These are phyloP conservation scores for Pichia sp. DNA, from an alignment of 1,139 yeast genomes.

Conservation along the genomic window DNA sequence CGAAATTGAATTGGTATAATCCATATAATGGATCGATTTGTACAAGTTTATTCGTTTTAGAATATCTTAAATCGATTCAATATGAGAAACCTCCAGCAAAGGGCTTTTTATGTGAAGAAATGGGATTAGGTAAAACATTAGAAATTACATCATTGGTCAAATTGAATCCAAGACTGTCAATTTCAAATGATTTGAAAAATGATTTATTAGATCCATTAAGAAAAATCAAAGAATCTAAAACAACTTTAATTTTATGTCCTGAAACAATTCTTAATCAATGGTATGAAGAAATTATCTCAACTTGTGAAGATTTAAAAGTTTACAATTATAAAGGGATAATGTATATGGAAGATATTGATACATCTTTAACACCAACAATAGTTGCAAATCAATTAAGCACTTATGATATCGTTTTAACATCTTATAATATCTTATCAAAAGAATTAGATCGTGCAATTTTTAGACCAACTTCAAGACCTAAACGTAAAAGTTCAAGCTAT, in stretches of 20 bases:
- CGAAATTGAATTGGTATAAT: slow-evolving; percentile 40
- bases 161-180: slow-evolving; percentile 43
- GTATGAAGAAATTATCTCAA: slow-evolving; percentile 61
- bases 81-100: slow-evolving; percentile 39
- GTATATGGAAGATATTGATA: slow-evolving; percentile 27
- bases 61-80: slow-evolving; percentile 22
- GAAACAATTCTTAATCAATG: slow-evolving; percentile 78
- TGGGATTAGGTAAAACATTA: slow-evolving; percentile 95
- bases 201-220: slow-evolving; percentile 43
- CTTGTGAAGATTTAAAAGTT: slow-evolving; percentile 53
- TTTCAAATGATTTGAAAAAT: slow-evolving; percentile 7
- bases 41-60: slow-evolving; percentile 31
- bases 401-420: slow-evolving; percentile 72
- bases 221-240: slow-evolving; percentile 47
- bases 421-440: slow-evolving; percentile 61
- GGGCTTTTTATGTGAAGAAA: slow-evolving; percentile 82
- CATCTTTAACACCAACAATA: slow-evolving; percentile 35
- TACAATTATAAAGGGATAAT: slow-evolving; percentile 60
- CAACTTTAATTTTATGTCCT: slow-evolving; percentile 83
- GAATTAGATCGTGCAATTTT: slow-evolving; percentile 82
- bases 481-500: slow-evolving; percentile 34
- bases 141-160: slow-evolving; percentile 66
- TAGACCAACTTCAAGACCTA: slow-evolving; percentile 53
- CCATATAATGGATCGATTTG: slow-evolving; percentile 44
- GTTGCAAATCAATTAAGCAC: slow-evolving; percentile 31